Conservation (phyloP, 1,139 yeast species). For the Saccharomyces hybrid region DNA sequence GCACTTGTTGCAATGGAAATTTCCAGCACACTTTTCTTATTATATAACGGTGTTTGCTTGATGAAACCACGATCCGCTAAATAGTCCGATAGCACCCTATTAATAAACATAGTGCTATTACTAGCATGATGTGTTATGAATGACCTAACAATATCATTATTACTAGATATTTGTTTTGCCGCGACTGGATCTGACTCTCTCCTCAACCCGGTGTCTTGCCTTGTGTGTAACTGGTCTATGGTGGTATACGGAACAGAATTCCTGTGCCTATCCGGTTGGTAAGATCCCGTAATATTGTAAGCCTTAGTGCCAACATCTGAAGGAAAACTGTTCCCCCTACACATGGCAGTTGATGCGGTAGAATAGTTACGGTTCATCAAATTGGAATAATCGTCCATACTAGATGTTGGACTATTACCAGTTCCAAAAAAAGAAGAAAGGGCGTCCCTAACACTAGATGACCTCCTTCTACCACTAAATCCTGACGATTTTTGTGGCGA, state of each 20-base stretch:
- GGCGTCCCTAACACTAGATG: background rate
- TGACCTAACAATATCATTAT: background rate
- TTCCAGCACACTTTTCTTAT: constrained; percentile 9
- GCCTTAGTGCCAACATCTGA: background rate
- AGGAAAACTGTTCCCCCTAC: background rate
- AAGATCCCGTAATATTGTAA: background rate
- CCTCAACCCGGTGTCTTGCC: background rate
- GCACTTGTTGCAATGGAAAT: constrained; percentile 21
- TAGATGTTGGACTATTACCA: background rate
- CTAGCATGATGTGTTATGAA: background rate
- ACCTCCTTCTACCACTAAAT: background rate
- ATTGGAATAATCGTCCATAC: background rate
- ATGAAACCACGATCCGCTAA: constrained; percentile 7
- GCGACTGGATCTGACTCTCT: background rate
- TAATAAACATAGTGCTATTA: background rate
- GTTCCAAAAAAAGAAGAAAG: background rate
- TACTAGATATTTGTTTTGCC: background rate
- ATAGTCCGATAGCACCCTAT: background rate
- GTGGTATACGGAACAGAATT: background rate
- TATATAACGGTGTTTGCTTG: constrained; percentile 11
- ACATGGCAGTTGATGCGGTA: background rate
- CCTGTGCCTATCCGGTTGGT: background rate
- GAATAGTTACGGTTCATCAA: background rate
- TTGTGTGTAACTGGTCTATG: background rate
- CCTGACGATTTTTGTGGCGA: background rate